phyloP scores from a whole-genome alignment of 75 land plant genomes.

The Pseudotsuga menziesii region DNA sequence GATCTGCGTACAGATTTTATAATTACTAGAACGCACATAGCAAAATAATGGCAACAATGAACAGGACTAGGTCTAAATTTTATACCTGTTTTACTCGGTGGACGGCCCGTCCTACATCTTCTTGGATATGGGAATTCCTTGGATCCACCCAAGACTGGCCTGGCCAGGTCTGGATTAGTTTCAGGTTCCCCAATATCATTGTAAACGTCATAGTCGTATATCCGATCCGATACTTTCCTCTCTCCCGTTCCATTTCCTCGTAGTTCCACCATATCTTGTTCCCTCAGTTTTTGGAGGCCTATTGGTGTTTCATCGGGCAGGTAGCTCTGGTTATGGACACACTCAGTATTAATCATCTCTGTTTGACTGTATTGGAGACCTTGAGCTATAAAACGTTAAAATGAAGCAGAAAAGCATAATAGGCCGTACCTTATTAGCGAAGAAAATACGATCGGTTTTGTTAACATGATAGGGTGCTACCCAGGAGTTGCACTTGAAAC shows the following conservation, averaged over 20 bases:
- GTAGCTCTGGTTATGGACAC: constrained; percentile 25
- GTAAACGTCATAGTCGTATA: constrained; percentile 27
- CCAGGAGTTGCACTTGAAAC: constrained; percentile 30
- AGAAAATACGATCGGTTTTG: constrained; percentile 15
- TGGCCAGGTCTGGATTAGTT: neutral
- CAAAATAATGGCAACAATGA: too few species aligned
- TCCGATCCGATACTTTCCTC: constrained; percentile 12
- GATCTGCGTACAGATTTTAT: too few species aligned
- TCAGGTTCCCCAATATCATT: constrained; percentile 12
- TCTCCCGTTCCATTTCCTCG: constrained; percentile 23
- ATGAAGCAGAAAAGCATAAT: too few species aligned
- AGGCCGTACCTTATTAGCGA: constrained; percentile 16
- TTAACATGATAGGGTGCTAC: constrained; percentile 11
- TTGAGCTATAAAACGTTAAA: too few species aligned
- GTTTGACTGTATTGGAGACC: too few species aligned
- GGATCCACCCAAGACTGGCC: constrained; percentile 1
- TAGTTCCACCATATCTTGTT: constrained; percentile 31
- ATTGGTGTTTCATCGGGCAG: constrained; percentile 56
- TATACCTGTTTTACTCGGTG: neutral
- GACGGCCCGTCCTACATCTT: neutral
- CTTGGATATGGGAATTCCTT: neutral
- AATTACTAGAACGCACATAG: too few species aligned
- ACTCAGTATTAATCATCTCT: too few species aligned
- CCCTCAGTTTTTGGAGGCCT: constrained; percentile 32
- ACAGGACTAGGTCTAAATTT: too few species aligned